These are phyloP conservation scores for Biscutella laevigata DNA, from an alignment of 441 rosid genomes.

Conservation along the genomic window DNA sequence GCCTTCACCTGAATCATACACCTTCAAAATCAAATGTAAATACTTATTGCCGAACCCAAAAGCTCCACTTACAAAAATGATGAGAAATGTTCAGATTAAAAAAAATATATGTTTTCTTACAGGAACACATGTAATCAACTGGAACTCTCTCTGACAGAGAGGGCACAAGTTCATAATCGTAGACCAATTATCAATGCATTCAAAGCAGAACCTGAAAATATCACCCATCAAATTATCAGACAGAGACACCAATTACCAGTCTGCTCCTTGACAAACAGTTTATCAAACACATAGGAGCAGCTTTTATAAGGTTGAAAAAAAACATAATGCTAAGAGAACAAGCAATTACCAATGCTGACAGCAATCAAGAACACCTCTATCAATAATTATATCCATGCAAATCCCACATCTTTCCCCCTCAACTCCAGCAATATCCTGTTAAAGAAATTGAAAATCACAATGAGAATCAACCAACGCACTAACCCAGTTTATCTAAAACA, in stretches of 20 bases:
- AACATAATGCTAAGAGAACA: neutral
- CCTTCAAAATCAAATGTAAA: constrained; percentile 43
- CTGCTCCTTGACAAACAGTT: constrained; percentile 2
- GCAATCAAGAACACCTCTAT: constrained; percentile 93
- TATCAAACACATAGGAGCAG: neutral
- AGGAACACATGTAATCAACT: constrained; percentile 89
- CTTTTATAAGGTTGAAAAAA: neutral
- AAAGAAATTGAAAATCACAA: constrained; percentile 1
- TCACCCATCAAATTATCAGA: neutral
- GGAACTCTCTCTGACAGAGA: constrained; percentile 95
- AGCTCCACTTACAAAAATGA: constrained; percentile 13
- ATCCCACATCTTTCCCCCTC: constrained; percentile 95
- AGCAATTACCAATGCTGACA: constrained; percentile 78
- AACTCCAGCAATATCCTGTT: constrained; percentile 46
- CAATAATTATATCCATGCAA: constrained; percentile 84
- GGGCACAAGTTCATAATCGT: constrained; percentile 96
- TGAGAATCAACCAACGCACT: neutral
- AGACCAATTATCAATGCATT: constrained; percentile 96
- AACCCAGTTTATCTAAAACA: neutral
- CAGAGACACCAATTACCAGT: constrained; percentile 14
- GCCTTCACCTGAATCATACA: constrained; percentile 77
- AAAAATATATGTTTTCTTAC: constrained; percentile 38
- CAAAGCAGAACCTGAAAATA: constrained; percentile 89
- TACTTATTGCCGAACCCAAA: constrained; percentile 18
- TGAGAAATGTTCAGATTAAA: neutral